Base-by-base conservation (phyloP, 768 basidiomycete genomes). In the Russula brevipes region DNA sequence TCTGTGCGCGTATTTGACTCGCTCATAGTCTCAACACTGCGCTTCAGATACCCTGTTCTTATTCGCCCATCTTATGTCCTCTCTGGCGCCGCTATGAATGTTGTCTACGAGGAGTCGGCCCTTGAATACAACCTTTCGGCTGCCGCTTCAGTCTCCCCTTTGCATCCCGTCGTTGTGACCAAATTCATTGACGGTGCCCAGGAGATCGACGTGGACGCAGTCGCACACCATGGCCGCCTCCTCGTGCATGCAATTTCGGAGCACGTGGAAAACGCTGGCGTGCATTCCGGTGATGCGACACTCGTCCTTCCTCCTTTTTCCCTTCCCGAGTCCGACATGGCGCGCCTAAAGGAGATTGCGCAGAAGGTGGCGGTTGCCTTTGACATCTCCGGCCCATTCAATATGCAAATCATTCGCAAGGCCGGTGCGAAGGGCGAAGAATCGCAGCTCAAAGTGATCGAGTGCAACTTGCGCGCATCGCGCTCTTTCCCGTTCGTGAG, bases 401-500 rank as follows among this genome's bases (percentile, higher is more conserved):
- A 99, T 75, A 99, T 99, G 95, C 97, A 99, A 75, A 85, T 99
- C 74, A 98, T 99, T 78, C 85, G 90, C 73, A 92, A 93, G 73
- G 75, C 83, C 2, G 79, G 79, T 5, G 80, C 79, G 30, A 72
- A 74, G 16, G 77, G 75, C 4, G 76, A 81, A 85, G 63, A 80
- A 85, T 76, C 86, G 11, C 82, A 85, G 60, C 85, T 98, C 68
- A 98, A 96, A 79, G 97, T 98, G 67, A 99, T 99, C 68, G 97
- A 99, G 76, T 99, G 97, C 76, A 99, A 99, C 76, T 79, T 98
- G 39, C 91, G 97, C 61, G 97, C 97, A 16, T 98, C 96, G 31
- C 88, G 97, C 24, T 96, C 94, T 36, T 98, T 98, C 89, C 95
- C 96, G 66, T 99, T 99, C 78, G 97, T 99, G 3, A 97, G 94